phyloP scores from a whole-genome alignment of 2,329 filamentous ascomycete species.

The Monilinia polystroma region DNA sequence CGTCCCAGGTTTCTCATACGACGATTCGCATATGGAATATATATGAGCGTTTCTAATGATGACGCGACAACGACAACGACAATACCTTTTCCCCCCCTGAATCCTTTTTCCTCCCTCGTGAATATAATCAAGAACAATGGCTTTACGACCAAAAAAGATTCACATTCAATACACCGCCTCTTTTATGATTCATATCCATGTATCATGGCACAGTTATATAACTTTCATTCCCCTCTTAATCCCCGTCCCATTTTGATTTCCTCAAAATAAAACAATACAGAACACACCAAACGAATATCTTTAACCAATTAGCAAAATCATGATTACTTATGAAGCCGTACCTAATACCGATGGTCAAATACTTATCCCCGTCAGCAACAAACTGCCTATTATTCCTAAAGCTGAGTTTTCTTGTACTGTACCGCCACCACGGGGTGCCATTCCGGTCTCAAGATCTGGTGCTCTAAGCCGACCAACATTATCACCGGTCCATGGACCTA shows the following conservation, averaged over 20 bases:
- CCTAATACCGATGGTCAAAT: slow-evolving; percentile 15
- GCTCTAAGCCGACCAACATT: background rate
- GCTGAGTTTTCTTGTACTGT: background rate
- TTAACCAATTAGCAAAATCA: background rate
- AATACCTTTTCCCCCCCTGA: too few species aligned
- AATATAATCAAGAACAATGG: background rate
- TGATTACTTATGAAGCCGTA: slow-evolving; percentile 8
- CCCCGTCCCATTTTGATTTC: background rate
- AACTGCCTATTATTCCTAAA: background rate
- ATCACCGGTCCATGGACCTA: background rate
- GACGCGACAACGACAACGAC: background rate
- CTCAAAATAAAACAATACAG: background rate
- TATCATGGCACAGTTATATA: background rate
- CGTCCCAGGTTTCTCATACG: background rate
- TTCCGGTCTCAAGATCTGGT: background rate
- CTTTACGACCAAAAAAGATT: background rate
- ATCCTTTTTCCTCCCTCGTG: background rate
- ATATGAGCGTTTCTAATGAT: background rate
- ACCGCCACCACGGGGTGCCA: too few species aligned
- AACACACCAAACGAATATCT: background rate
- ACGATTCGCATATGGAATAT: background rate
- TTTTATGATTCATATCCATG: background rate
- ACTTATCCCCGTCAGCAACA: background rate
- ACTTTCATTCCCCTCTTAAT: background rate
- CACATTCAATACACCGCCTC: background rate